Conservation (phyloP, 495 filamentous ascomycete species). For the Xylaria nigripes region DNA sequence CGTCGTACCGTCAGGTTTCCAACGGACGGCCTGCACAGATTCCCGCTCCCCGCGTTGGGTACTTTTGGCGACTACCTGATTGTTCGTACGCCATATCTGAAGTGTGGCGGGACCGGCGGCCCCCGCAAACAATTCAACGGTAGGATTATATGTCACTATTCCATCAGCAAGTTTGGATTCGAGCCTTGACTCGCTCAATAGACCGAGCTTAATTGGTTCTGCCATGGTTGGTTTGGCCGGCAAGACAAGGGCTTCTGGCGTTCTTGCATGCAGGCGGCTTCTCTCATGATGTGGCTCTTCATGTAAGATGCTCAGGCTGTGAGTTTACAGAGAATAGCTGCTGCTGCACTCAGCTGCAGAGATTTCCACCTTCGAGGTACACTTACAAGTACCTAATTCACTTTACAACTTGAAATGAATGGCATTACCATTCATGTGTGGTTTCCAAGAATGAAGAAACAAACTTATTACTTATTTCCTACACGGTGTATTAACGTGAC, state of each 20-base stretch:
- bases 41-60: constrained; percentile 41
- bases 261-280: constrained; percentile 1
- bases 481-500: too few relatives aligned
- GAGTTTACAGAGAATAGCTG: not conserved
- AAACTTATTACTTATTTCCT: too few relatives aligned
- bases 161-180: constrained; percentile 27
- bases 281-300: constrained; percentile 16
- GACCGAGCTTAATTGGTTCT: constrained; percentile 26
- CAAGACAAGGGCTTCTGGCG: constrained; percentile 3
- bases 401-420: not conserved
- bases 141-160: constrained; percentile 66
- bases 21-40: constrained; percentile 50
- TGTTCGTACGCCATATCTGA: constrained; percentile 50
- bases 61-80: constrained; percentile 39
- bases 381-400: not conserved
- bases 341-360: too few relatives aligned
- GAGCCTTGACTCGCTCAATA: constrained; percentile 39
- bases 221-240: constrained; percentile 22
- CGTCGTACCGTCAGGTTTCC: constrained; percentile 71
- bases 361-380: not conserved
- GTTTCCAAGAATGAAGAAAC: not conserved
- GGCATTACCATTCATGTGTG: not conserved
- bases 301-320: not conserved
- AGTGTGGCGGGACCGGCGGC: constrained; percentile 61
- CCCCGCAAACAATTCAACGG: constrained; percentile 72